Evolutionary conservation across 2,329 filamentous ascomycete species (phyloP).

Genomic region (Monosporascus sp.): DNA sequence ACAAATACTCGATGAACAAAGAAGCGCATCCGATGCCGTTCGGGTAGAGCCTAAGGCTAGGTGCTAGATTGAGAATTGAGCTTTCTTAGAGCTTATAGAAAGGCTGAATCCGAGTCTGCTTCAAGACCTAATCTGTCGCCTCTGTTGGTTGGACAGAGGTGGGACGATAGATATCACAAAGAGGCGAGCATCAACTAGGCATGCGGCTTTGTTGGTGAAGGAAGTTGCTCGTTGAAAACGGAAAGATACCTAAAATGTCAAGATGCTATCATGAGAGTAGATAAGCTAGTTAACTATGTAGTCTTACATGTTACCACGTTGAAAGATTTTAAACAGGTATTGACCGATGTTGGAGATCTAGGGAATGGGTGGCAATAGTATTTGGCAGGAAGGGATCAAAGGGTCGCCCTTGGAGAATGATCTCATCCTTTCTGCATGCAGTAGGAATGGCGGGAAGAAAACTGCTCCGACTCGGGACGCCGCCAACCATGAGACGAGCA

Average conservation of each 20-base stretch:
- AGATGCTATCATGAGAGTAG: background rate
- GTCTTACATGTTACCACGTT: background rate
- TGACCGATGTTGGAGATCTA: background rate
- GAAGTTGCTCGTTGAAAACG: background rate
- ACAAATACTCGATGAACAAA: background rate
- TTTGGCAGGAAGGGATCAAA: background rate
- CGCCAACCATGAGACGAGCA: slow-evolving; percentile 7
- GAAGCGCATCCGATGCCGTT: background rate
- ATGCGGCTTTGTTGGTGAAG: background rate
- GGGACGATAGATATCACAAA: background rate
- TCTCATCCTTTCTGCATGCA: background rate
- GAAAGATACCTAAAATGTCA: background rate
- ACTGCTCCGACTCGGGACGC: slow-evolving; percentile 7
- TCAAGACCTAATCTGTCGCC: background rate
- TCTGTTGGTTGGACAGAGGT: background rate
- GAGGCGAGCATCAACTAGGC: background rate
- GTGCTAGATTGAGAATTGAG: background rate
- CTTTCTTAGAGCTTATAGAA: background rate
- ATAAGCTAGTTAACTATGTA: background rate
- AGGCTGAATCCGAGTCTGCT: background rate
- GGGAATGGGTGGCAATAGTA: background rate
- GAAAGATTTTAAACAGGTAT: background rate
- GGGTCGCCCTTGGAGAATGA: background rate
- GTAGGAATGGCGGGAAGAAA: slow-evolving; percentile 8
- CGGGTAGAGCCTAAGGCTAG: background rate